phyloP scores from a whole-genome alignment of 805 yeast genomes.

The Hanseniaspora mollemarum region DNA sequence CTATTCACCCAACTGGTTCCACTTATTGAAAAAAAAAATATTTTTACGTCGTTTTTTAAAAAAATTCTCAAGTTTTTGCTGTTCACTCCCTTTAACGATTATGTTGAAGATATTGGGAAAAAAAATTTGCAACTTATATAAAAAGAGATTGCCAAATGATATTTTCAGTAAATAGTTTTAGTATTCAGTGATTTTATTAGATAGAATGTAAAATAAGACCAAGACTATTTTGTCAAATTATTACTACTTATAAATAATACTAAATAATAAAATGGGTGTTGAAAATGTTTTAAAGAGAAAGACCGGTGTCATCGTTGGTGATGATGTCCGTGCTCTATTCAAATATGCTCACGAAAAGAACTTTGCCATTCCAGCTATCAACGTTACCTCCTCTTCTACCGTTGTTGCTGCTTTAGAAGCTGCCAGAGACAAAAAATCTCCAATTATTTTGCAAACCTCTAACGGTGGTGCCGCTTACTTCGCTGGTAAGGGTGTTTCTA shows the following conservation, averaged over 20 bases:
- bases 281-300: constrained; percentile 75
- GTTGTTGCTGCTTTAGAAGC: constrained; percentile 95
- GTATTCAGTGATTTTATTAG: not conserved
- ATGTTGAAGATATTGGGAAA: too few species aligned
- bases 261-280: constrained; percentile 40
- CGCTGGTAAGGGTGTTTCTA: constrained; percentile 97
- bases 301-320: constrained; percentile 97
- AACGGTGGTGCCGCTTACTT: constrained; percentile 99
- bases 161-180: not conserved
- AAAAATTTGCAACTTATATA: too few species aligned
- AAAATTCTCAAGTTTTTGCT: too few species aligned
- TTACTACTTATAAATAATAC: not conserved
- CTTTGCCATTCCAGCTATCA: constrained; percentile 96
- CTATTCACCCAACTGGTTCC: too few species aligned
- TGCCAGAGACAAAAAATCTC: constrained; percentile 86
- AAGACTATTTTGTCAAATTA: not conserved
- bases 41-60: too few species aligned
- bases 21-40: too few species aligned
- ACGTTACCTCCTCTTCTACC: constrained; percentile 95
- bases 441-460: constrained; percentile 92
- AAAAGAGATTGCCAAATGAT: not conserved
- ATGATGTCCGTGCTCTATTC: constrained; percentile 74
- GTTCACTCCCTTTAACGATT: too few species aligned
- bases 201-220: constrained; percentile 1
- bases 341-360: constrained; percentile 86